These are phyloP conservation scores for Allium cepa DNA, from an alignment of 106 monocot genomes.

Conservation along the genomic window DNA sequence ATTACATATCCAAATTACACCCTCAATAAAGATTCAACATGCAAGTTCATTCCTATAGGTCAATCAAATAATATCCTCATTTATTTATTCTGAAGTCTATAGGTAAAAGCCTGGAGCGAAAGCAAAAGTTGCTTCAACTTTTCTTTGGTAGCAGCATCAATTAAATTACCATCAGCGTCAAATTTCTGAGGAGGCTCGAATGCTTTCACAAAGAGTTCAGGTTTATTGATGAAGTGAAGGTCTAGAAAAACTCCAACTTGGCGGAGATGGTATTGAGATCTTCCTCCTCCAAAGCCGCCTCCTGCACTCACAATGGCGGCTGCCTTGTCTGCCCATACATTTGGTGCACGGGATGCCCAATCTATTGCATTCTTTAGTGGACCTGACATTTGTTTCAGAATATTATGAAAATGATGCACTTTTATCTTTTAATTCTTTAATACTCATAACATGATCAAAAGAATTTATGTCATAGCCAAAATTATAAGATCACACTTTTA, in stretches of 20 bases:
- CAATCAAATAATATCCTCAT: too few relatives aligned
- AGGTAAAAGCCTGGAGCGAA: slow-evolving; percentile 48
- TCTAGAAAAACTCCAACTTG: slow-evolving; percentile 60
- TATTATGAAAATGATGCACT: too few relatives aligned
- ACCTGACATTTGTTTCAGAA: slow-evolving; percentile 1
- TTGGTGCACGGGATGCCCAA: slow-evolving; percentile 56
- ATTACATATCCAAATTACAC: too few relatives aligned
- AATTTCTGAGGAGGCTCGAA: slow-evolving; percentile 35
- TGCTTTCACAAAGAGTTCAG: slow-evolving; percentile 36
- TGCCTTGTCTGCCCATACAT: slow-evolving; percentile 45
- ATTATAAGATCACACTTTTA: too few relatives aligned
- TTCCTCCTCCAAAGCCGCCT: slow-evolving; percentile 36
- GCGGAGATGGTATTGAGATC: slow-evolving; percentile 59
- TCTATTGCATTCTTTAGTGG: slow-evolving; percentile 67
- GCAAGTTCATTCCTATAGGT: too few relatives aligned
- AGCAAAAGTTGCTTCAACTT: slow-evolving; percentile 36
- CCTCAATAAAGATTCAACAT: too few relatives aligned
- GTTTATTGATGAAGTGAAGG: slow-evolving; percentile 72
- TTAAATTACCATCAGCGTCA: slow-evolving; percentile 38
- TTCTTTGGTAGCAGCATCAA: slow-evolving; percentile 34
- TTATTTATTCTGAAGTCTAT: slow-evolving; percentile 7
- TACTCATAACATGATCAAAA: too few relatives aligned
- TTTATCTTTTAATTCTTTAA: too few relatives aligned
- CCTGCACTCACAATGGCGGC: slow-evolving; percentile 46
- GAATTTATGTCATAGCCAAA: too few relatives aligned